Conservation (phyloP, 2,329 filamentous ascomycete species). For the Cladosporium phlei region DNA sequence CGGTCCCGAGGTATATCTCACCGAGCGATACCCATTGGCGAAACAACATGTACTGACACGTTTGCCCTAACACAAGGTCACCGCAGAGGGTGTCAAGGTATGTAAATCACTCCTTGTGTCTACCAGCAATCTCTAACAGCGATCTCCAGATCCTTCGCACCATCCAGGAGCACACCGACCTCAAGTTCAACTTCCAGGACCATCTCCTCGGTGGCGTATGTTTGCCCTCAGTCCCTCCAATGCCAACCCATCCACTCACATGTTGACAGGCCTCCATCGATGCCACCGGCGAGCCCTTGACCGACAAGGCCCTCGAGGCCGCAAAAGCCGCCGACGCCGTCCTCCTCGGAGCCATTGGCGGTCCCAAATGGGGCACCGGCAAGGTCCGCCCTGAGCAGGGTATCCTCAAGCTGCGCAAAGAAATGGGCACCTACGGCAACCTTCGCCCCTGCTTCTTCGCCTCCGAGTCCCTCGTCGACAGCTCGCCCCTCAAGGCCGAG, state of each 20-base stretch:
- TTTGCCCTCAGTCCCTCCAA: conserved; percentile 25
- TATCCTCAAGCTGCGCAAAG: conserved; percentile 83
- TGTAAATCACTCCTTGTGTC: conserved; percentile 13
- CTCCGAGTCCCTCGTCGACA: conserved; percentile 75
- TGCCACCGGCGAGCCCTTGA: conserved; percentile 70
- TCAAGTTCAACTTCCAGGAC: conserved; percentile 84
- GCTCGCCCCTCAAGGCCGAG: conserved; percentile 79
- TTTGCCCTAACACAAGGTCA: conserved; percentile 55
- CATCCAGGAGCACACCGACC: conserved; percentile 66
- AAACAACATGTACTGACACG: conserved; percentile 8
- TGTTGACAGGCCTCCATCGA: conserved; percentile 77
- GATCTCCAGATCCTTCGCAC: conserved; percentile 66
- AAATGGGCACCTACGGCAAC: conserved; percentile 92
- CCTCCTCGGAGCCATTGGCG: conserved; percentile 87
- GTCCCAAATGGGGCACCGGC: conserved; percentile 94
- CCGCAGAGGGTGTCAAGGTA: conserved; percentile 81
- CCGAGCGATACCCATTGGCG: too few relatives aligned
- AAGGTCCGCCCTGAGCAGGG: conserved; percentile 87
- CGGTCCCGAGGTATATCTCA: conserved; percentile 68
- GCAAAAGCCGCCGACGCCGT: conserved; percentile 85
- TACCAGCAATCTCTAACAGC: conserved; percentile 3
- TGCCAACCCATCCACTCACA: conserved; percentile 7
- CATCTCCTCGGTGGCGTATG: conserved; percentile 88
- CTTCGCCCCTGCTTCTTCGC: conserved; percentile 94
- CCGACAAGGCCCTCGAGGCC: conserved; percentile 73